Conservation (phyloP, 2,329 filamentous ascomycete genomes). For the Coniochaeta ligniaria region DNA sequence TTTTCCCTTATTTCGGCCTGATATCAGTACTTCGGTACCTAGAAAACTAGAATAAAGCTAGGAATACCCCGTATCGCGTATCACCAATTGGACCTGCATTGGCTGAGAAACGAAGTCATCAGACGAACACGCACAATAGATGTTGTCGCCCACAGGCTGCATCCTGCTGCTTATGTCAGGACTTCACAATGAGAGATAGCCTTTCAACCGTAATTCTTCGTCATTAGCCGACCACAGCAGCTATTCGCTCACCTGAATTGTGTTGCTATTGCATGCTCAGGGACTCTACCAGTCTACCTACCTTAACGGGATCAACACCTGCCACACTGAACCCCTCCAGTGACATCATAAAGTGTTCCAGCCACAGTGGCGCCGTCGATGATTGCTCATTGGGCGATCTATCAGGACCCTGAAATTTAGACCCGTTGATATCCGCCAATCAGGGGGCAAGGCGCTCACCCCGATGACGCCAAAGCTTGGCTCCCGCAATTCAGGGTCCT, state of each 20-base stretch:
- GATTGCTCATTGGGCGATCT: not conserved
- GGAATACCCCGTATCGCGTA: no score
- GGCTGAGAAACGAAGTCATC: no score
- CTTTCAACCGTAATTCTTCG: no score
- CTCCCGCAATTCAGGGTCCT: not conserved
- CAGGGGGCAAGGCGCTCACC: not conserved
- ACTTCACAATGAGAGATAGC: no score
- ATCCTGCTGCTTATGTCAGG: no score
- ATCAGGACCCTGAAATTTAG: not conserved
- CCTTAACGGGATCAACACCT: not conserved
- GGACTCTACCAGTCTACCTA: no score
- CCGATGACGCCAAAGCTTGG: not conserved
- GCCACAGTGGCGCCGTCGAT: not conserved
- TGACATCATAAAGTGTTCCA: not conserved
- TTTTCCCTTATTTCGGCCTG: not conserved
- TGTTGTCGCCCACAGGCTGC: no score
- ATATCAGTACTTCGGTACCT: not conserved
- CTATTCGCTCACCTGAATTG: not conserved
- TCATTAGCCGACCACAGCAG: no score
- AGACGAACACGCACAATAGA: no score
- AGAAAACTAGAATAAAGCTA: not conserved
- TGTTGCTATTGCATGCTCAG: not conserved
- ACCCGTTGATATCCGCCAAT: not conserved
- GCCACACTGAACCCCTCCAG: not conserved
- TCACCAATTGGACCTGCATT: no score